phyloP scores from a whole-genome alignment of 306 rosid species.

The Delonix regia region DNA sequence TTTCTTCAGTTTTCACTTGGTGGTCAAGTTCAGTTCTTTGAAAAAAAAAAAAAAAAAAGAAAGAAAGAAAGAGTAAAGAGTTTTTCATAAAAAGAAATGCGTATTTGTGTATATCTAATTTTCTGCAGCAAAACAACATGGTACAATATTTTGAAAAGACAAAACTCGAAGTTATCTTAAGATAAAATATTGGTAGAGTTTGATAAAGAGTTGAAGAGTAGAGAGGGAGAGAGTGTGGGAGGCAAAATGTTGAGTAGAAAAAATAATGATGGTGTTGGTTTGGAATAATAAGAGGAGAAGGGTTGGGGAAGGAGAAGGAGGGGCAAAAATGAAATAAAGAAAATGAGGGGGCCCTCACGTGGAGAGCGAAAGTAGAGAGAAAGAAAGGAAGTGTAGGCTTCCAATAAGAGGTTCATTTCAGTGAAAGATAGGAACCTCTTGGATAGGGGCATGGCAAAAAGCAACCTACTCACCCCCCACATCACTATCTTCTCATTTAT shows the following conservation, averaged over 20 bases:
- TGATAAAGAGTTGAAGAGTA: no score
- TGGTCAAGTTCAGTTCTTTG: no score
- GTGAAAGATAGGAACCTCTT: constrained; percentile 39
- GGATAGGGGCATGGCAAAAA: constrained; percentile 39
- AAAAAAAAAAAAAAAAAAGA: neutral
- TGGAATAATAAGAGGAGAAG: neutral
- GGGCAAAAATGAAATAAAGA: neutral
- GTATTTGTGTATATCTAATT: no score
- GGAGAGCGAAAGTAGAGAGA: constrained; percentile 29
- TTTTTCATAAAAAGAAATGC: no score
- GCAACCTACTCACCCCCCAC: constrained; percentile 38
- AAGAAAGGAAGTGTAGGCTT: constrained; percentile 35
- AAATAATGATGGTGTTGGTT: neutral
- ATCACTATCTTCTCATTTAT: constrained; percentile 35
- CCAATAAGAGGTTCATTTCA: constrained; percentile 29
- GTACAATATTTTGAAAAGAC: no score
- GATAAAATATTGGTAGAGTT: no score
- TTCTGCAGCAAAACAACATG: no score
- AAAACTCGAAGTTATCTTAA: no score
- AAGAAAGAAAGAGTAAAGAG: no score
- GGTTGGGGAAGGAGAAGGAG: neutral
- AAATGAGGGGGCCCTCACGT: constrained; percentile 22
- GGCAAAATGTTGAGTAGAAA: no score
- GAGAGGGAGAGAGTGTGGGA: no score
- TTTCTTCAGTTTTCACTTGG: no score